phyloP scores from a whole-genome alignment of 495 filamentous ascomycete genomes.

The Hypoxylon perforatum region DNA sequence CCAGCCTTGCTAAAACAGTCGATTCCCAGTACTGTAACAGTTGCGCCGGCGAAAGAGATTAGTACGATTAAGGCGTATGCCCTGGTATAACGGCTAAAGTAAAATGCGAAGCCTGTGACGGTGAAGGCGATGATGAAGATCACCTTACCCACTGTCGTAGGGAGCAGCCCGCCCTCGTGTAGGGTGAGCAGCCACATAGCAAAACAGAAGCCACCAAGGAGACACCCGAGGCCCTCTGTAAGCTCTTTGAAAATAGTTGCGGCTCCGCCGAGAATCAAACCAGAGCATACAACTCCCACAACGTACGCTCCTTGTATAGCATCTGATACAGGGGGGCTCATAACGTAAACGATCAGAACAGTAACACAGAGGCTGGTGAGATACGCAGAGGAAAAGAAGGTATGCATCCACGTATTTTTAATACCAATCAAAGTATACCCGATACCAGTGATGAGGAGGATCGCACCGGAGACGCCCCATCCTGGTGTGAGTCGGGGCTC shows the following conservation, averaged over 20 bases:
- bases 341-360: constrained; percentile 90
- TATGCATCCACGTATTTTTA: constrained; percentile 83
- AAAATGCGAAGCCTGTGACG: constrained; percentile 72
- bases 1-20: constrained; percentile 92
- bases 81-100: constrained; percentile 82
- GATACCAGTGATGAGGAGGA: constrained; percentile 76
- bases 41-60: constrained; percentile 85
- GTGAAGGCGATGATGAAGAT: constrained; percentile 82
- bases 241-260: constrained; percentile 86
- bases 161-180: constrained; percentile 79
- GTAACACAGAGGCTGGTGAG: constrained; percentile 78
- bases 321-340: constrained; percentile 79
- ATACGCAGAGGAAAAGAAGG: constrained; percentile 83
- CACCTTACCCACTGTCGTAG: constrained; percentile 67
- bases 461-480: constrained; percentile 78
- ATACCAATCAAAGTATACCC: constrained; percentile 83
- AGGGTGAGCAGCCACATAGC: constrained; percentile 92
- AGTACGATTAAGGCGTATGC: constrained; percentile 78
- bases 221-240: constrained; percentile 85
- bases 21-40: constrained; percentile 80
- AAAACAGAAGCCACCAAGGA: constrained; percentile 87
- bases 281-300: constrained; percentile 80
- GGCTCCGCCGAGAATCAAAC: constrained; percentile 77
- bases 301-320: constrained; percentile 90
- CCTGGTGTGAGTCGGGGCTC: constrained; percentile 81